Evolutionary conservation across 129 eudicot genomes (phyloP), one percentile per base, ranked within the genome.

Genomic region (Chrysanthemum seticuspe): DNA sequence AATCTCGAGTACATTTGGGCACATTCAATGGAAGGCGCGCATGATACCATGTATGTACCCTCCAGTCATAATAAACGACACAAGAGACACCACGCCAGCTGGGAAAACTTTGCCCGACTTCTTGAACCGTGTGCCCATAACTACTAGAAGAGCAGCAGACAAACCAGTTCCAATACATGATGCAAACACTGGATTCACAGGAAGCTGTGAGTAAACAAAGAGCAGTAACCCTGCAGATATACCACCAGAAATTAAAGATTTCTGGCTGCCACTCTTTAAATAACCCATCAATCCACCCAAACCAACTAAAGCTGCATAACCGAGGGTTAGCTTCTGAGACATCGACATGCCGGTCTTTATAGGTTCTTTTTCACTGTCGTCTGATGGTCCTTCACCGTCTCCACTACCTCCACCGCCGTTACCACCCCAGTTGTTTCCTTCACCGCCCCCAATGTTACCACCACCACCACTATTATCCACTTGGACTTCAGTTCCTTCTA

Each of bases 241-340:
- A 58, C 97, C 97, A 6, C 98, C 96, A 1, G 97, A 80, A 8
- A 86, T 51, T 64, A 93, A 50, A 8, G 97, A 93, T 73, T 87
- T 94, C 79, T 80, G 85, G 77, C 98, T 94, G 12, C 97, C 98
- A 59, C 91, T 89, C 63, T 94, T 94, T 70, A 94, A 27, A 58
- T 80, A 94, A 16, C 98, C 98, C 90, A 88, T 88, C 15, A 85
- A n/a, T 21, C 97, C 97, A 21, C 98, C 98, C 1, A 83, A 12
- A 34, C 96, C 98, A 44, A 93, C 97, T 47, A 89, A 79, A 5
- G 83, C 86, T 2, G 98, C 98, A 70, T 89, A 93, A 29, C 92
- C 98, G 10, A 93, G 78, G 2, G 98, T 89, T 40, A 93, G 48
- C 69, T 93, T 93, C 69, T 93, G 98, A 65, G 98, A 93, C 98